Evolutionary conservation across 495 filamentous ascomycete species (phyloP).

Genomic region (Neurospora intermedia): DNA sequence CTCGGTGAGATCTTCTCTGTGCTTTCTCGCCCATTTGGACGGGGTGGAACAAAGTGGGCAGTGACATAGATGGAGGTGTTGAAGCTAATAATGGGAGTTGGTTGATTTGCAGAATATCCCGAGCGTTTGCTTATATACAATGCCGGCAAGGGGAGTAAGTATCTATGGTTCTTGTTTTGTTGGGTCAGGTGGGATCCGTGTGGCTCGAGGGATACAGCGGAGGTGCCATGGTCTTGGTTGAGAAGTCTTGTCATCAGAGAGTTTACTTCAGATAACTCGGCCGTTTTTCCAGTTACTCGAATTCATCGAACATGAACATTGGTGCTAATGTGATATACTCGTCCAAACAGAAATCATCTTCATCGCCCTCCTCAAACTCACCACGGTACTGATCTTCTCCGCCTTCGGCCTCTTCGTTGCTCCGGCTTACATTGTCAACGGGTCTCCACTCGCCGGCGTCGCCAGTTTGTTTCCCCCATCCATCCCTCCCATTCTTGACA

Average conservation of each 20-base stretch:
- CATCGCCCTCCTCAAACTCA: conserved; percentile 55
- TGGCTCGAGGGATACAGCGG: not conserved
- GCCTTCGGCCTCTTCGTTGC: conserved; percentile 50
- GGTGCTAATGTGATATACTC: not conserved
- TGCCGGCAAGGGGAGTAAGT: conserved; percentile 49
- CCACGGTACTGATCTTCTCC: conserved; percentile 58
- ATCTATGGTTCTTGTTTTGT: not conserved
- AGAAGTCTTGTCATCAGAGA: not conserved
- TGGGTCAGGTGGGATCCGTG: not conserved
- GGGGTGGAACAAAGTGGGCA: not conserved
- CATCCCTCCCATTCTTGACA: not conserved
- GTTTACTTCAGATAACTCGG: not conserved
- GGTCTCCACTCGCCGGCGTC: conserved; percentile 34
- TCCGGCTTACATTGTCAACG: conserved; percentile 44
- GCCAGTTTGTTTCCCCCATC: conserved; percentile 11
- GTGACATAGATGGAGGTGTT: not conserved
- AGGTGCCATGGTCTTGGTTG: not conserved
- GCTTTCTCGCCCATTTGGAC: not conserved
- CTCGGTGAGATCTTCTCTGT: not conserved
- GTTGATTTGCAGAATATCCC: conserved; percentile 23
- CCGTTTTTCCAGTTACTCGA: not conserved
- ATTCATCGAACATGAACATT: too few species aligned
- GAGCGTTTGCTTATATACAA: conserved; percentile 63
- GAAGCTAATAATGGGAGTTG: not conserved
- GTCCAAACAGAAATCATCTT: conserved; percentile 41